phyloP scores from a whole-genome alignment of 139 green algal genomes.

The Gonium pectorale region DNA sequence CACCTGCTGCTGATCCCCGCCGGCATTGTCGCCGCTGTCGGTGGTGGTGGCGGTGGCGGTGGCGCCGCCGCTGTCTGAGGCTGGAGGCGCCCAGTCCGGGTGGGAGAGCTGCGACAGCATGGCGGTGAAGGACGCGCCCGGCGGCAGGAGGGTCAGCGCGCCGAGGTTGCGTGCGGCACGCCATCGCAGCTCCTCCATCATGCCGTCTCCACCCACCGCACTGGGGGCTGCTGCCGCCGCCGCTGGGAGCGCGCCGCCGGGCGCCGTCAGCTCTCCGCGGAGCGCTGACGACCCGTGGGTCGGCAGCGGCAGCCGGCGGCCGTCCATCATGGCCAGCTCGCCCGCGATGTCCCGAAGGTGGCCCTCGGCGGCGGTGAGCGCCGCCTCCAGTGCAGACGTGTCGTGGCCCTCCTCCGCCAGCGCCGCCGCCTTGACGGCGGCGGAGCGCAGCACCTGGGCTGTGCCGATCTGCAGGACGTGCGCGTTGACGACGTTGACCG shows the following conservation, averaged over 20 bases:
- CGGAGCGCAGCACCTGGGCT: conserved; percentile 54
- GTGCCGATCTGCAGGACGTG: conserved; percentile 7
- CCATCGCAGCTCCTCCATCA: not conserved
- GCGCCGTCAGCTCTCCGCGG: not conserved
- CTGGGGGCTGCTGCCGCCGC: too few relatives aligned
- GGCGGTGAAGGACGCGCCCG: not conserved
- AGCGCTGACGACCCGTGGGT: not conserved
- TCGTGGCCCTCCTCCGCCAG: conserved; percentile 47
- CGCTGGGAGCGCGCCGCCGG: conserved; percentile 35
- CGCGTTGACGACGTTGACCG: too few relatives aligned
- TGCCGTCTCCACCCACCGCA: not conserved
- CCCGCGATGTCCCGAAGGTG: conserved; percentile 12
- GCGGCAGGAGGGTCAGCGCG: conserved; percentile 8
- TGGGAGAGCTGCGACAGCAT: too few relatives aligned
- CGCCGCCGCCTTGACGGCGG: conserved; percentile 33
- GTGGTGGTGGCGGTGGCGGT: too few relatives aligned
- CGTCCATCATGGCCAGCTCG: conserved; percentile 4
- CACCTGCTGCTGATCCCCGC: conserved; percentile 28
- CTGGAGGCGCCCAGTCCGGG: too few relatives aligned
- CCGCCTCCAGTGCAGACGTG: conserved; percentile 36
- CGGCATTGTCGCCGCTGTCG: not conserved
- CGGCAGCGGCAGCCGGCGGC: not conserved
- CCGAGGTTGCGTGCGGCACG: conserved; percentile 48
- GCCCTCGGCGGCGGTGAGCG: not conserved
- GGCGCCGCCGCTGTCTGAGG: not conserved